phyloP scores from a whole-genome alignment of 352 stramenopile genomes.

The Phytopythium kandeliae region DNA sequence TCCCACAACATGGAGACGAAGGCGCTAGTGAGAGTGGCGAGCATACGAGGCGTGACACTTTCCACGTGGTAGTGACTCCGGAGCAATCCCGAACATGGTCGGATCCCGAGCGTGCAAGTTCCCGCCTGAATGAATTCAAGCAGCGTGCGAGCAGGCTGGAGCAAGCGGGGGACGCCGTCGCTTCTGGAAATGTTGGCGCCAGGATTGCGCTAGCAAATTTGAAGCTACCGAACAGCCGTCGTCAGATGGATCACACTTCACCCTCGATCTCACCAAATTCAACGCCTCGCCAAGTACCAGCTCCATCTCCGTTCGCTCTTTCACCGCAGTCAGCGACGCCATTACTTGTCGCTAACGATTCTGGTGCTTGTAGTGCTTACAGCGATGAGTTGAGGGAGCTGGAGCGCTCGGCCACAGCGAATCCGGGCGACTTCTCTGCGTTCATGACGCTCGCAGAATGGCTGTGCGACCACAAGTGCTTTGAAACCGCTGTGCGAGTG shows the following conservation, averaged over 20 bases:
- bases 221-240: neutral
- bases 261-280: too few relatives aligned
- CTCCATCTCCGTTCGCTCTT: too few relatives aligned
- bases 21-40: neutral
- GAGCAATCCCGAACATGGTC: neutral
- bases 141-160: neutral
- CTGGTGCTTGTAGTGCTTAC: neutral
- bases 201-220: neutral
- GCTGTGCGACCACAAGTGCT: neutral
- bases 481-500: conserved; percentile 14
- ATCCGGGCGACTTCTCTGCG: neutral
- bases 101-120: neutral
- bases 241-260: too few relatives aligned
- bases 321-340: neutral
- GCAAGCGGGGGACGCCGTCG: neutral
- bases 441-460: neutral
- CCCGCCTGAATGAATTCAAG: neutral
- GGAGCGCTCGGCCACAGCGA: neutral
- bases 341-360: neutral
- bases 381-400: neutral
- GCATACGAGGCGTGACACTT: neutral
- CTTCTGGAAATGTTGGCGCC: neutral
- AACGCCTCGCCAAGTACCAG: too few relatives aligned
- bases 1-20: neutral
- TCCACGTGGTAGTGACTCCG: conserved; percentile 44